These are phyloP conservation scores for Leptoxyphium fumago DNA, from an alignment of 2,329 filamentous ascomycete genomes.

Conservation along the genomic window DNA sequence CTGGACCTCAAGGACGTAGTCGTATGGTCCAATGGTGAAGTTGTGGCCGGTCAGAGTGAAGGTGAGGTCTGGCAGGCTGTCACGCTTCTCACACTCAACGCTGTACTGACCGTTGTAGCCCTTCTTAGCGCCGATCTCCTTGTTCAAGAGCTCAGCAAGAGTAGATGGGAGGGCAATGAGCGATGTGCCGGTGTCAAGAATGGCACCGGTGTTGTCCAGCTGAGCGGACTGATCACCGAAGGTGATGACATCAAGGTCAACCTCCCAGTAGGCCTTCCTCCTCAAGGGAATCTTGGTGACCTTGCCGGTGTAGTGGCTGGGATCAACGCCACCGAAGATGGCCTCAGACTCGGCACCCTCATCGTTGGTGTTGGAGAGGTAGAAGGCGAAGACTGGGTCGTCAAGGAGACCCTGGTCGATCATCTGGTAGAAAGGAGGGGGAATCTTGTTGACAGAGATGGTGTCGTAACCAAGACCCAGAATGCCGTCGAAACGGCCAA, in stretches of 20 bases:
- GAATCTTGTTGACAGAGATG: slow-evolving; percentile 91
- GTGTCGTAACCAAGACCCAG: slow-evolving; percentile 86
- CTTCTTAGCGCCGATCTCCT: slow-evolving; percentile 97
- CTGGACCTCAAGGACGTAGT: slow-evolving; percentile 93
- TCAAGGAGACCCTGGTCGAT: slow-evolving; percentile 79
- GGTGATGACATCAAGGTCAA: slow-evolving; percentile 82
- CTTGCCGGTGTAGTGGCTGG: slow-evolving; percentile 69
- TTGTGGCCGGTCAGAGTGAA: slow-evolving; percentile 85
- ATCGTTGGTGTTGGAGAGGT: slow-evolving; percentile 63
- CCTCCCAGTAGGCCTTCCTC: slow-evolving; percentile 99
- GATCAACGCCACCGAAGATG: slow-evolving; percentile 77
- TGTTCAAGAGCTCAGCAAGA: slow-evolving; percentile 89
- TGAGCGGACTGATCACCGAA: slow-evolving; percentile 77
- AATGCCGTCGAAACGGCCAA: slow-evolving; percentile 94
- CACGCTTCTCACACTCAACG: slow-evolving; percentile 74
- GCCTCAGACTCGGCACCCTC: slow-evolving; percentile 68
- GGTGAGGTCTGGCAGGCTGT: slow-evolving; percentile 73
- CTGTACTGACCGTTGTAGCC: slow-evolving; percentile 93
- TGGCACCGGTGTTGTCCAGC: slow-evolving; percentile 86
- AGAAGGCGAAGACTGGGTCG: slow-evolving; percentile 90
- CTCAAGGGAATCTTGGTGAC: slow-evolving; percentile 87
- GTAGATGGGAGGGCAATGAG: slow-evolving; percentile 86
- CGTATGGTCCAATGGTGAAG: slow-evolving; percentile 75
- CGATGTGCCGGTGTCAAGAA: slow-evolving; percentile 96
- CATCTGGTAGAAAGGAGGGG: slow-evolving; percentile 95